Conservation (phyloP, 495 filamentous ascomycete species). For the Xylaria cubensis region DNA sequence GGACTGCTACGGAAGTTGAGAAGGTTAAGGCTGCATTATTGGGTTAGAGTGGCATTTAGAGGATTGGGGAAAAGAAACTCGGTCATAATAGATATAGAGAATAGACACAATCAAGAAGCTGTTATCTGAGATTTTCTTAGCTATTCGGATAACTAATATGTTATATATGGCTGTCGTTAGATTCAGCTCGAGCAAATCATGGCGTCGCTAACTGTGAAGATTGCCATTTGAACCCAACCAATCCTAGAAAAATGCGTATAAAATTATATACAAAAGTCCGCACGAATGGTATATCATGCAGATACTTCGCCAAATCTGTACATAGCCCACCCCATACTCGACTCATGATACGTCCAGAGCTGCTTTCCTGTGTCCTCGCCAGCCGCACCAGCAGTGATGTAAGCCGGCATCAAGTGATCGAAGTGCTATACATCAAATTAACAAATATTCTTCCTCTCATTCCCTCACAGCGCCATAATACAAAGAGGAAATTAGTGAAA, state of each 20-base stretch:
- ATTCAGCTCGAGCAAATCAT: background rate
- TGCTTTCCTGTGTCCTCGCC: constrained; percentile 66
- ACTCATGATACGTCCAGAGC: constrained; percentile 70
- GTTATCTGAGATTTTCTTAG: background rate
- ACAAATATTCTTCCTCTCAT: background rate
- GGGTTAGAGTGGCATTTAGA: background rate
- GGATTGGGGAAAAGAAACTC: background rate
- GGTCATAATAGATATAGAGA: background rate
- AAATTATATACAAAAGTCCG: background rate
- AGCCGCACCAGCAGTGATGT: constrained; percentile 75
- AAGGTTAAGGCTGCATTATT: constrained; percentile 37
- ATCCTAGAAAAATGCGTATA: background rate
- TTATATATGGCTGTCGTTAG: background rate
- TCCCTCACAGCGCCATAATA: too few species aligned
- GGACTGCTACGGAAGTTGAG: constrained; percentile 54
- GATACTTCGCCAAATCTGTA: constrained; percentile 73
- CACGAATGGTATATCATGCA: background rate
- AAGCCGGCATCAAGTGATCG: constrained; percentile 82
- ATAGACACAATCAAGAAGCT: background rate
- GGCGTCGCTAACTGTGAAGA: background rate
- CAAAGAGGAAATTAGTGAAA: background rate
- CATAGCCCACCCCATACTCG: constrained; percentile 75
- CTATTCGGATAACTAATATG: background rate
- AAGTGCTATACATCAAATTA: constrained; percentile 45
- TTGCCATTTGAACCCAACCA: background rate